phyloP scores from a whole-genome alignment of 1,139 yeast genomes.

The Taphrina confusa region DNA sequence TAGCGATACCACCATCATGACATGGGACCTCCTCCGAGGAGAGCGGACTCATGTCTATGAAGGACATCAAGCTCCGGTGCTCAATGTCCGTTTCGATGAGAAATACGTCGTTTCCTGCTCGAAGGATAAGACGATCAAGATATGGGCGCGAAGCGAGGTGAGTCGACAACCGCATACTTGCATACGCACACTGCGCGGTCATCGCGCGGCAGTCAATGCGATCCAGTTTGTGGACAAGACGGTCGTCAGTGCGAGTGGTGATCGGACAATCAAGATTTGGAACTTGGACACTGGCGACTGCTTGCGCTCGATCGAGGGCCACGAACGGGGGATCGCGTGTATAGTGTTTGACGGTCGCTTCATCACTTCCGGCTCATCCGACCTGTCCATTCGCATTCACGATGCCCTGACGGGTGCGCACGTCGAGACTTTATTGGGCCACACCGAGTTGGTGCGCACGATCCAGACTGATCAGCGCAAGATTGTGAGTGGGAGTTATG shows the following conservation, averaged over 20 bases:
- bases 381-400: slow-evolving; percentile 45
- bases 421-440: slow-evolving; percentile 70
- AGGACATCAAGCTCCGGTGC: slow-evolving; percentile 52
- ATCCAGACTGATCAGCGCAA: slow-evolving; percentile 34
- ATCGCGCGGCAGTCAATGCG: slow-evolving; percentile 38
- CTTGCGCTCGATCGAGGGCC: slow-evolving; percentile 57
- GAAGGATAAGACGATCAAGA: slow-evolving; percentile 37
- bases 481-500: slow-evolving; percentile 38
- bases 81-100: slow-evolving; percentile 34
- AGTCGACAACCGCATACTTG: slow-evolving; percentile 15
- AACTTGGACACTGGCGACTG: slow-evolving; percentile 90
- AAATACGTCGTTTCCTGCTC: slow-evolving; percentile 37
- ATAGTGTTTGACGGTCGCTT: slow-evolving; percentile 40
- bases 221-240: slow-evolving; percentile 35
- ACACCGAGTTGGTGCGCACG: slow-evolving; percentile 43
- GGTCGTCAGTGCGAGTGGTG: slow-evolving; percentile 55
- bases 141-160: slow-evolving; percentile 33
- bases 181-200: slow-evolving; percentile 36
- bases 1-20: slow-evolving; percentile 45
- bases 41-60: slow-evolving; percentile 65
- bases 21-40: slow-evolving; percentile 59
- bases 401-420: slow-evolving; percentile 65
- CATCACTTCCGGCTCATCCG: slow-evolving; percentile 45
- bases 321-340: slow-evolving; percentile 38
- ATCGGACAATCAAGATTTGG: slow-evolving; percentile 95